These are phyloP conservation scores for Sonneratia alba DNA, from an alignment of 345 rosid genomes.

Conservation along the genomic window DNA sequence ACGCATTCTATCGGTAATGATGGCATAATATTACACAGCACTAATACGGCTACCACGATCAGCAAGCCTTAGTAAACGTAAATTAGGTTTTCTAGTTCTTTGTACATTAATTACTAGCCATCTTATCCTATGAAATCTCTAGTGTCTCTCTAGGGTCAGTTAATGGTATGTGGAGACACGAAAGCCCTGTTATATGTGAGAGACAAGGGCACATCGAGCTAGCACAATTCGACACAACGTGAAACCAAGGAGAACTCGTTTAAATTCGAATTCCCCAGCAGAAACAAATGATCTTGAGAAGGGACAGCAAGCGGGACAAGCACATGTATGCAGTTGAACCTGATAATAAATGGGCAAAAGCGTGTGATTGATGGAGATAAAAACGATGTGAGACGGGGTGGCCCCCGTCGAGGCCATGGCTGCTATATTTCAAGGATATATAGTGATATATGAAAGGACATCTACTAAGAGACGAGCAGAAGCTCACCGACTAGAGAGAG, in stretches of 20 bases:
- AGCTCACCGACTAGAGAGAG: too few species aligned
- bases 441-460: not conserved
- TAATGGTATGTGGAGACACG: too few species aligned
- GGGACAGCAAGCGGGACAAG: not conserved
- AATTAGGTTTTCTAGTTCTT: not conserved
- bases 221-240: not conserved
- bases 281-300: not conserved
- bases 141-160: too few species aligned
- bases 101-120: not conserved
- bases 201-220: not conserved
- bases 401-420: not conserved
- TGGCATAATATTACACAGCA: not conserved
- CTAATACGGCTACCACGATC: not conserved
- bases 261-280: not conserved
- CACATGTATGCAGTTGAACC: not conserved
- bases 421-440: not conserved
- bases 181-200: too few species aligned
- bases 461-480: not conserved
- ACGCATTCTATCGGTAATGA: conserved; percentile 18
- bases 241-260: not conserved
- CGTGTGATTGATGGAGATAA: not conserved
- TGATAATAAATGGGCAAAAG: not conserved
- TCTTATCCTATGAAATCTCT: not conserved
- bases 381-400: not conserved
- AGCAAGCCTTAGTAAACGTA: not conserved